phyloP scores from a whole-genome alignment of 441 rosid genomes.

The Mallotus repandus region DNA sequence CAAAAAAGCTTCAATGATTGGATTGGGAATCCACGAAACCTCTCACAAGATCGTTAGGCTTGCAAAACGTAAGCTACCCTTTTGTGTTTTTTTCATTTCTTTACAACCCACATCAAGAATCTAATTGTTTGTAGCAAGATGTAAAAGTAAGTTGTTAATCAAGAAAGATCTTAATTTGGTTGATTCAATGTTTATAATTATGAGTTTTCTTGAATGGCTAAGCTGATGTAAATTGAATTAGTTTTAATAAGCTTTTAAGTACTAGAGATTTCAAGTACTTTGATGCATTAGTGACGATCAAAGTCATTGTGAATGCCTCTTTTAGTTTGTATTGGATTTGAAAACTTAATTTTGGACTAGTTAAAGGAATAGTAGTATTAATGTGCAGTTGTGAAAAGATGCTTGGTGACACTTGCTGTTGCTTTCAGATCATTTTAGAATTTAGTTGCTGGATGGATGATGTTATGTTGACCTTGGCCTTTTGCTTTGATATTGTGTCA shows the following conservation, averaged over 20 bases:
- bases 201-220: background rate
- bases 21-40: slow-evolving; percentile 68
- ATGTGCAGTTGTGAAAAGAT: too few relatives aligned
- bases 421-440: background rate
- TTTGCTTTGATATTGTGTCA: background rate
- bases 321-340: too few relatives aligned
- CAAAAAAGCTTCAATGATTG: slow-evolving; percentile 69
- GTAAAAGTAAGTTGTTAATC: background rate
- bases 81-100: too few relatives aligned
- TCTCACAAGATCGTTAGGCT: slow-evolving; percentile 72
- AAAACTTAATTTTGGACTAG: too few relatives aligned
- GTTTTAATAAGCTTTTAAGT: background rate
- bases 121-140: background rate
- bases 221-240: background rate
- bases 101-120: background rate
- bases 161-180: background rate
- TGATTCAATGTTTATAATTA: background rate
- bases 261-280: background rate
- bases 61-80: slow-evolving; percentile 48
- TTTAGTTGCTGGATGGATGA: background rate
- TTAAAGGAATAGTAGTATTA: too few relatives aligned
- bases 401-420: too few relatives aligned
- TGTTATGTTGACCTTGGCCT: slow-evolving; percentile 9
- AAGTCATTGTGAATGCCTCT: too few relatives aligned
- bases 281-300: background rate